Percentiles rank a stretch among this genome's conserved stretches.
Evolutionary conservation across 257 asterid species (phyloP).

Genomic region (Nyctanthes arbortristis): DNA sequence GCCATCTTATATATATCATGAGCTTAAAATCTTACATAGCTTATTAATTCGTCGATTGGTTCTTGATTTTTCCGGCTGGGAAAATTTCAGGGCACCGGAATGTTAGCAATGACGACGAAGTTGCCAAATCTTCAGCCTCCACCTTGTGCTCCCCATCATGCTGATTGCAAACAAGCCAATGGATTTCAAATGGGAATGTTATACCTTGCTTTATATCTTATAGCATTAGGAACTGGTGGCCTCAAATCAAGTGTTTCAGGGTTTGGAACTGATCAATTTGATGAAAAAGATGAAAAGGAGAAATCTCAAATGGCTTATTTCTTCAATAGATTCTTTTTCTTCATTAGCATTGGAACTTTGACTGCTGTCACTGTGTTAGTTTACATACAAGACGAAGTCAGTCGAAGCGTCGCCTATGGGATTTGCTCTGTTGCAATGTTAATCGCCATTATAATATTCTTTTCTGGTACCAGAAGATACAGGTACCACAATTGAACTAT

Average conservation of each 20-base stretch:
- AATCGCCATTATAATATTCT: slow-evolving; percentile 34
- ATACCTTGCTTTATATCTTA: slow-evolving; percentile 32
- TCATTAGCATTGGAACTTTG: slow-evolving; percentile 41
- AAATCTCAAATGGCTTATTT: slow-evolving; percentile 36
- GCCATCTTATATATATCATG: too few relatives aligned
- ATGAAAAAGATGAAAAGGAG: slow-evolving; percentile 36
- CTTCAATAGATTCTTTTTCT: slow-evolving; percentile 49
- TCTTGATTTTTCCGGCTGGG: too few relatives aligned
- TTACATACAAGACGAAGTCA: slow-evolving; percentile 40
- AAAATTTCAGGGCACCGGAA: slow-evolving; percentile 40
- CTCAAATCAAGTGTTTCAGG: slow-evolving; percentile 47
- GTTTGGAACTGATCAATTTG: slow-evolving; percentile 48
- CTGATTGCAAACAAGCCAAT: slow-evolving; percentile 38
- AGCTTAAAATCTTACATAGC: too few relatives aligned
- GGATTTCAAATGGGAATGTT: slow-evolving; percentile 36
- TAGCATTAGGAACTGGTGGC: slow-evolving; percentile 53
- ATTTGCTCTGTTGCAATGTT: slow-evolving; percentile 43
- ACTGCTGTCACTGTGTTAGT: slow-evolving; percentile 47
- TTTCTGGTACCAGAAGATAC: slow-evolving; percentile 33
- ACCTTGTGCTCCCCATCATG: slow-evolving; percentile 17
- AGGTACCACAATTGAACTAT: too few relatives aligned
- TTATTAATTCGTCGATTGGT: too few relatives aligned
- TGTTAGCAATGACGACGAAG: slow-evolving; percentile 35
- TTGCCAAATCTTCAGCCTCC: slow-evolving; percentile 42
- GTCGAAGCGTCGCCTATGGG: slow-evolving; percentile 47